Conservation (phyloP, 345 rosid genomes). For the Viola odorata region DNA sequence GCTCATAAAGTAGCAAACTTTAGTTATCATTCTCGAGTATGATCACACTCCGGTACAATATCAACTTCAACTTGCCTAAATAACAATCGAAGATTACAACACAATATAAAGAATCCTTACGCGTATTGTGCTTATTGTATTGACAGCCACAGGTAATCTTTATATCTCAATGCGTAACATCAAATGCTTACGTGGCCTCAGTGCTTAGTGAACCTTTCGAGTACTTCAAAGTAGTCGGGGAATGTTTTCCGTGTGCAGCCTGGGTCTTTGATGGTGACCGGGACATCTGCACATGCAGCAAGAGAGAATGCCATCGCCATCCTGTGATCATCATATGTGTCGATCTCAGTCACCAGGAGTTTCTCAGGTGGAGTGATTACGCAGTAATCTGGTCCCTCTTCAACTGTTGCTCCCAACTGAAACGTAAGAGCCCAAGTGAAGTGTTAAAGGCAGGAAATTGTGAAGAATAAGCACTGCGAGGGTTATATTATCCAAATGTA, state of each 20-base stretch:
- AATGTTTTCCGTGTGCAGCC: conserved; percentile 90
- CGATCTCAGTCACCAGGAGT: conserved; percentile 61
- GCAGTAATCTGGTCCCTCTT: conserved; percentile 94
- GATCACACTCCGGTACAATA: background rate
- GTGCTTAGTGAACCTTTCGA: conserved; percentile 59
- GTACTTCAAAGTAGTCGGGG: conserved; percentile 93
- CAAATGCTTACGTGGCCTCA: conserved; percentile 14
- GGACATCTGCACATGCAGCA: conserved; percentile 93
- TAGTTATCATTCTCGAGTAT: too few species aligned
- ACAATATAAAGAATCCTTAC: background rate
- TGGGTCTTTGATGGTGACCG: conserved; percentile 89
- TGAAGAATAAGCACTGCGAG: background rate
- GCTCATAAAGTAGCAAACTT: too few species aligned
- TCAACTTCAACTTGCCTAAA: conserved; percentile 11
- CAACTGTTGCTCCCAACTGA: conserved; percentile 96
- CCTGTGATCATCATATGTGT: conserved; percentile 93
- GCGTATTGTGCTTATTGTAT: background rate
- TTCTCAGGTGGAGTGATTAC: conserved; percentile 92
- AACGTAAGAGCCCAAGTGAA: conserved; percentile 2
- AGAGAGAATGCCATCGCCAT: conserved; percentile 99
- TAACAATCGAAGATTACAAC: conserved; percentile 8
- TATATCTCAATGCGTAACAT: too few species aligned
- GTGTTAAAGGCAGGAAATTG: background rate
- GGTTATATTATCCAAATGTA: background rate
- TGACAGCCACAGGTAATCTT: background rate